Conservation (phyloP, 2,329 filamentous ascomycete genomes). For the Cercospora berteroae region DNA sequence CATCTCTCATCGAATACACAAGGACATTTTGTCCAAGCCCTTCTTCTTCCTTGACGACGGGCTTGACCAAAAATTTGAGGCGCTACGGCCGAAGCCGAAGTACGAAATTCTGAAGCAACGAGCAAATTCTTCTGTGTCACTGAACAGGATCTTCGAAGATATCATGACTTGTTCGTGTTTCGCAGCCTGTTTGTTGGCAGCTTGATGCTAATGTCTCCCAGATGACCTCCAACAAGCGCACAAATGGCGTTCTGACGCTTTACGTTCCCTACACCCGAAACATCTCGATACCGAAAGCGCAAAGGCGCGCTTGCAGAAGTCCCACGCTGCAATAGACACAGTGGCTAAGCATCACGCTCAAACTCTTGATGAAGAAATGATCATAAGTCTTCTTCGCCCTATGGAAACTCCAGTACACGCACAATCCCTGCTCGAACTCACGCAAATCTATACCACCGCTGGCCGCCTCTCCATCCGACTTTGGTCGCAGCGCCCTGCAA, state of each 20-base stretch:
- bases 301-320: not conserved
- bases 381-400: not conserved
- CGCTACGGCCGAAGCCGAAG: not conserved
- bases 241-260: not conserved
- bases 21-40: not conserved
- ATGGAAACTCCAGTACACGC: not conserved
- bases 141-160: not conserved
- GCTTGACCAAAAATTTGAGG: not conserved
- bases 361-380: not conserved
- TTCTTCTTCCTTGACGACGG: not conserved
- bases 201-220: not conserved
- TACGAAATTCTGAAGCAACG: not conserved
- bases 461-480: not conserved
- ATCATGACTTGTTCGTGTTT: not conserved
- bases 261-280: not conserved
- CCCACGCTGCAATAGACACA: not conserved
- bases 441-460: not conserved
- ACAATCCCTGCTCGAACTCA: not conserved
- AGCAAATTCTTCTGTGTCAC: not conserved
- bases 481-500: not conserved
- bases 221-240: not conserved
- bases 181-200: not conserved
- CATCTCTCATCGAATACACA: not conserved
- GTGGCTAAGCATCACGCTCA: not conserved
- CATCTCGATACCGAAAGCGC: not conserved